Evolutionary conservation across 345 rosid species (phyloP).

Genomic region (Abelmoschus esculentus): DNA sequence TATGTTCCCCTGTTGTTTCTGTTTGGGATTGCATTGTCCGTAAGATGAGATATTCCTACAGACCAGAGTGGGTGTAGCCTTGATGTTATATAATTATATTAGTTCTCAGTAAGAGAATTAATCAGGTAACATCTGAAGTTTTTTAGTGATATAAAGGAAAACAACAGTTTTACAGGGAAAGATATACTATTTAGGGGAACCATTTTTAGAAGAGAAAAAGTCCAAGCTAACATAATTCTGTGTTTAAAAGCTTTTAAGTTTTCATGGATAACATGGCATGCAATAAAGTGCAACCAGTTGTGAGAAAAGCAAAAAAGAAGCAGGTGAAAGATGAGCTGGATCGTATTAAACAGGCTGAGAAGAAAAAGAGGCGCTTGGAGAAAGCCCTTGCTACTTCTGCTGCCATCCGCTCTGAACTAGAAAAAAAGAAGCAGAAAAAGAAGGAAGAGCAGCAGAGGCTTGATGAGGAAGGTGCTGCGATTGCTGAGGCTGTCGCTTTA

Average conservation of each 20-base stretch:
- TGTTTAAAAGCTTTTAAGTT: constrained; percentile 19
- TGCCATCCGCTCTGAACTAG: constrained; percentile 71
- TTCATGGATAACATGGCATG: constrained; percentile 60
- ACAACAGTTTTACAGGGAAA: constrained; percentile 26
- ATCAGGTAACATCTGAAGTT: constrained; percentile 24
- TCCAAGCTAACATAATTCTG: constrained; percentile 22
- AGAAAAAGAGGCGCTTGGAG: constrained; percentile 81
- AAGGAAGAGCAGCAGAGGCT: constrained; percentile 93
- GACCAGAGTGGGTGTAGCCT: constrained; percentile 99
- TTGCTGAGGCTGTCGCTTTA: constrained; percentile 97
- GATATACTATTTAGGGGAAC: constrained; percentile 36
- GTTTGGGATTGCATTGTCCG: constrained; percentile 97
- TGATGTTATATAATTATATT: constrained; percentile 14
- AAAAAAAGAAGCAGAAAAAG: constrained; percentile 74
- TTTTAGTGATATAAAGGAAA: neutral
- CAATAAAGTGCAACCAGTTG: constrained; percentile 57
- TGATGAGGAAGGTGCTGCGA: constrained; percentile 98
- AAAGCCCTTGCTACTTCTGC: constrained; percentile 89
- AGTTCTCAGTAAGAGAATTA: constrained; percentile 27
- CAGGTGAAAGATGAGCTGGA: constrained; percentile 70
- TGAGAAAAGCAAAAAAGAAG: constrained; percentile 74
- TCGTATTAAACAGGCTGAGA: constrained; percentile 81
- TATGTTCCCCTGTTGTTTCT: constrained; percentile 84
- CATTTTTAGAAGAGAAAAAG: constrained; percentile 17
- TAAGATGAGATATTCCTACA: constrained; percentile 92